phyloP scores from a whole-genome alignment of 2,329 filamentous ascomycete genomes.

The Stemphylium vesicarium region DNA sequence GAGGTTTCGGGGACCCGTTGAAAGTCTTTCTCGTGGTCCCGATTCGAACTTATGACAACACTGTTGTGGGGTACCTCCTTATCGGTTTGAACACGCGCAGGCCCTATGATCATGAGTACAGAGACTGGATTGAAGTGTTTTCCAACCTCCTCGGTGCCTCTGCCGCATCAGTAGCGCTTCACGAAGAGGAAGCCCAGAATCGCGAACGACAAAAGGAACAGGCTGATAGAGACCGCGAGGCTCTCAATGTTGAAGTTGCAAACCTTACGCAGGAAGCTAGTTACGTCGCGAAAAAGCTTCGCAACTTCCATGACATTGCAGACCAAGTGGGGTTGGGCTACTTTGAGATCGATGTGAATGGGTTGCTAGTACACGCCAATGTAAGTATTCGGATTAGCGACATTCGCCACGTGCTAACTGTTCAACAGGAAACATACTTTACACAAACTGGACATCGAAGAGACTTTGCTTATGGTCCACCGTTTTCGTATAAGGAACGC shows the following conservation, averaged over 20 bases:
- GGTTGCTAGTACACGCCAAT: conserved; percentile 18
- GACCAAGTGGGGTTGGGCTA: conserved; percentile 18
- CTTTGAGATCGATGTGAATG: conserved; percentile 17
- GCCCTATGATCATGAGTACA: conserved; percentile 26
- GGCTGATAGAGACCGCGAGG: conserved; percentile 21
- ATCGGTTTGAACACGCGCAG: conserved; percentile 23
- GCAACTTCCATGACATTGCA: conserved; percentile 16
- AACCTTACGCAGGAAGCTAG: conserved; percentile 14
- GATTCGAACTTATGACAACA: conserved; percentile 8
- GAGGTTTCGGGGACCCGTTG: conserved; percentile 18
- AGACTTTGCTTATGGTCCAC: conserved; percentile 1
- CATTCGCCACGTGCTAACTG: background rate
- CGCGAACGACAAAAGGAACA: conserved; percentile 21
- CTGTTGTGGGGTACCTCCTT: conserved; percentile 10
- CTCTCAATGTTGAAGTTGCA: conserved; percentile 19
- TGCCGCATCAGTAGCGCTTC: conserved; percentile 21
- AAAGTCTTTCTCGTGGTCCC: conserved; percentile 12
- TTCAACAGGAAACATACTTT: conserved; percentile 13
- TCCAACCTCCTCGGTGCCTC: conserved; percentile 22
- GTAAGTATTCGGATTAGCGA: background rate
- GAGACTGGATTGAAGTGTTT: conserved; percentile 22
- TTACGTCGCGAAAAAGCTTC: conserved; percentile 9
- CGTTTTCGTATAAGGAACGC: conserved; percentile 14
- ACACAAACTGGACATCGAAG: conserved; percentile 12
- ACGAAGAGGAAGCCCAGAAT: conserved; percentile 21